These are phyloP conservation scores for Zalerion maritima DNA, from an alignment of 495 filamentous ascomycete species.

Conservation along the genomic window DNA sequence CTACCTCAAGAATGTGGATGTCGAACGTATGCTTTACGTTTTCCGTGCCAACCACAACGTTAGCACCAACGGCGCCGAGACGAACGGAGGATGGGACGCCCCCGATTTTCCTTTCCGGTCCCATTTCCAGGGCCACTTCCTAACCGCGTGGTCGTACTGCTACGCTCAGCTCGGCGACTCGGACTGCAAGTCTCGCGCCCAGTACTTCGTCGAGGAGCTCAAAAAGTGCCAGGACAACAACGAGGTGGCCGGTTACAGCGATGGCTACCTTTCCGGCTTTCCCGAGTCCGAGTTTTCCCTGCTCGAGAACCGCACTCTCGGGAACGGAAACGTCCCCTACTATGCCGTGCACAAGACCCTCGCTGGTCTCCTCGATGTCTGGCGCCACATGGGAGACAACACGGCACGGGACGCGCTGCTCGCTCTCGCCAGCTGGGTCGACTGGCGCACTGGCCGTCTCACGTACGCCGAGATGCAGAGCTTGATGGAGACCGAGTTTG, in stretches of 20 bases:
- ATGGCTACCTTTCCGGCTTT: conserved; percentile 22
- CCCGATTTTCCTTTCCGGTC: conserved; percentile 24
- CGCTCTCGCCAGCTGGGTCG: conserved; percentile 21
- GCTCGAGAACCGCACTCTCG: conserved; percentile 14
- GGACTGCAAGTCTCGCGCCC: conserved; percentile 17
- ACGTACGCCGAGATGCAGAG: conserved; percentile 20
- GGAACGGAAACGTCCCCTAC: conserved; percentile 15
- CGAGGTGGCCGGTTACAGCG: conserved; percentile 11
- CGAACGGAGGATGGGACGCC: conserved; percentile 24
- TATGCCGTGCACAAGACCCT: conserved; percentile 18
- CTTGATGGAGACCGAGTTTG: conserved; percentile 22
- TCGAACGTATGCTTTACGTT: conserved; percentile 22
- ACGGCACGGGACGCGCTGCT: conserved; percentile 16
- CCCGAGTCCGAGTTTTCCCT: conserved; percentile 21
- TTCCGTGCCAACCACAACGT: conserved; percentile 21
- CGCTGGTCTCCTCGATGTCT: conserved; percentile 21
- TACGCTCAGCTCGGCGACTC: conserved; percentile 13
- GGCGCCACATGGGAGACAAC: conserved; percentile 16
- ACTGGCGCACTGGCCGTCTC: conserved; percentile 17
- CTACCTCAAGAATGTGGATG: conserved; percentile 21
- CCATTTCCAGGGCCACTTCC: conserved; percentile 22
- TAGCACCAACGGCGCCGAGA: conserved; percentile 14
- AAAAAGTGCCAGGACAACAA: conserved; percentile 25
- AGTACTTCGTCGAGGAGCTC: conserved; percentile 19
- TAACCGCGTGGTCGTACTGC: conserved; percentile 19